These are phyloP conservation scores for Calonectria multiphialidica DNA, from an alignment of 2,329 filamentous ascomycete species.

Conservation along the genomic window DNA sequence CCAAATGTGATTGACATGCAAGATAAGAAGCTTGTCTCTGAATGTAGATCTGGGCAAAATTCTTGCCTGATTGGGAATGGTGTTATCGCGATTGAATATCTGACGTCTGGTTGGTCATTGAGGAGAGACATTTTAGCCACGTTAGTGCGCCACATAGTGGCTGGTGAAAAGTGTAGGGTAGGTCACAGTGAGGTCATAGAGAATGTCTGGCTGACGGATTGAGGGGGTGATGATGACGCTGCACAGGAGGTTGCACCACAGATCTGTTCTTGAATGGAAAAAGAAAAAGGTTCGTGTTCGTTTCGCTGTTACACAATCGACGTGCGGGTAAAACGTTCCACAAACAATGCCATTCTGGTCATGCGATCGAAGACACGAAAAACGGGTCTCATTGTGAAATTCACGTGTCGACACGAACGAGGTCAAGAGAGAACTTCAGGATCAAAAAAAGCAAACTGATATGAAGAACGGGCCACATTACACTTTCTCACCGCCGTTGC, in stretches of 20 bases:
- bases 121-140: not conserved
- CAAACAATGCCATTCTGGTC: not conserved
- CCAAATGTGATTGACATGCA: not conserved
- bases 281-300: not conserved
- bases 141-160: not conserved
- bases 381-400: not conserved
- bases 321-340: too few relatives aligned
- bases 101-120: not conserved
- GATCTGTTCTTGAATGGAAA: too few relatives aligned
- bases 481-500: not conserved
- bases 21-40: conserved; percentile 21
- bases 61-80: conserved; percentile 14
- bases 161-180: not conserved
- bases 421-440: not conserved
- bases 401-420: not conserved
- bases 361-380: not conserved
- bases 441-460: not conserved
- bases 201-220: too few relatives aligned
- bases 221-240: too few relatives aligned
- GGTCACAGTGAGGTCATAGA: not conserved
- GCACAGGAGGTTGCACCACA: too few relatives aligned
- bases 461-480: not conserved
- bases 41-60: conserved; percentile 12
- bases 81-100: conserved; percentile 7
- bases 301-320: not conserved